A percentile compares a stretch with the other conserved stretches of the same genome.
Evolutionary conservation across 1,284 basidiomycete genomes (phyloP).

Genomic region (Sanguinoderma infundibulare): DNA sequence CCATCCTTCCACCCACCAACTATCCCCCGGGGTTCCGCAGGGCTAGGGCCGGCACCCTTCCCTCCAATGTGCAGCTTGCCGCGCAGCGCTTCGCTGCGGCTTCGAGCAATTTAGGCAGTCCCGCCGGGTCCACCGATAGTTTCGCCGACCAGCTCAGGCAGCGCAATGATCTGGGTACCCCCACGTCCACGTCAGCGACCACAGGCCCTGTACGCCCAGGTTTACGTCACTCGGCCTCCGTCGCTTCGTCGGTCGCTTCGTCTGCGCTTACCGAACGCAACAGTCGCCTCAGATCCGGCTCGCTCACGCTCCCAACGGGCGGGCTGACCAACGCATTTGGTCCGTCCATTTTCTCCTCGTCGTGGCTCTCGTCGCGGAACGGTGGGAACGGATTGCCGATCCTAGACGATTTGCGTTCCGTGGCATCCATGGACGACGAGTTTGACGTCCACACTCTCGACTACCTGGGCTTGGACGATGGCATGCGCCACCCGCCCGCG

Average conservation of each 20-base stretch:
- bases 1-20: slow-evolving; percentile 65
- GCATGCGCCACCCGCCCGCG: slow-evolving; percentile 66
- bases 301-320: slow-evolving; percentile 69
- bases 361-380: slow-evolving; percentile 78
- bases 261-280: slow-evolving; percentile 66
- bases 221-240: slow-evolving; percentile 78
- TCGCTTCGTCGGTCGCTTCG: slow-evolving; percentile 65
- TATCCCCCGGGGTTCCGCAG: slow-evolving; percentile 82
- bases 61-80: slow-evolving; percentile 86
- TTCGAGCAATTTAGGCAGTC: slow-evolving; percentile 57
- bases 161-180: slow-evolving; percentile 47
- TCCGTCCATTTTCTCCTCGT: slow-evolving; percentile 84
- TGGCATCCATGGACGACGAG: slow-evolving; percentile 82
- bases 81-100: slow-evolving; percentile 81
- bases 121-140: slow-evolving; percentile 65
- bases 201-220: slow-evolving; percentile 60
- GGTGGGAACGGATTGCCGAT: slow-evolving; percentile 60
- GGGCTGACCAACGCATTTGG: slow-evolving; percentile 89
- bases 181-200: slow-evolving; percentile 42
- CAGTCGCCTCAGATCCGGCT: slow-evolving; percentile 88
- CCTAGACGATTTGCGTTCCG: slow-evolving; percentile 79
- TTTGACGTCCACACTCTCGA: slow-evolving; percentile 93
- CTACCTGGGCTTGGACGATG: slow-evolving; percentile 91
- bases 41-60: slow-evolving; percentile 87
- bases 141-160: slow-evolving; percentile 61